Conservation (phyloP, 176 grass and related monocot genomes). For the Aegilops bicornis region DNA sequence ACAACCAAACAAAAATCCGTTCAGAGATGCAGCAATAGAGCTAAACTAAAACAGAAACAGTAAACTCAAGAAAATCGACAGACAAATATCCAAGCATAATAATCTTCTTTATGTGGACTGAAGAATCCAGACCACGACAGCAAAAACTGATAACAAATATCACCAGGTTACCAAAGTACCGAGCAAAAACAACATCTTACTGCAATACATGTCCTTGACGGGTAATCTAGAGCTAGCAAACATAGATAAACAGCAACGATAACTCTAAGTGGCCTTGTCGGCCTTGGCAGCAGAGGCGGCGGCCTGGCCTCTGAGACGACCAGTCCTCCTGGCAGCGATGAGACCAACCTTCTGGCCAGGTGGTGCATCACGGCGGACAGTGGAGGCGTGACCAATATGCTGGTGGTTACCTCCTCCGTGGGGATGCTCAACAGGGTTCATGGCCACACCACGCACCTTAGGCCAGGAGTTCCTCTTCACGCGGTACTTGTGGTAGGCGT, state of each 20-base stretch:
- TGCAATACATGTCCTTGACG: conserved; percentile 23
- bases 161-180: conserved; percentile 29
- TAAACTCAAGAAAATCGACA: not conserved
- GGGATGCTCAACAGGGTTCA: conserved; percentile 97
- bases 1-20: no score
- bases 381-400: conserved; percentile 93
- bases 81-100: conserved; percentile 12
- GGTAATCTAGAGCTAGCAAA: conserved; percentile 20
- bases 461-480: conserved; percentile 98
- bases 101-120: conserved; percentile 30
- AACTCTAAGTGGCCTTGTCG: conserved; percentile 71
- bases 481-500: conserved; percentile 90
- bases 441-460: conserved; percentile 98
- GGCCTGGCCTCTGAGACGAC: conserved; percentile 81
- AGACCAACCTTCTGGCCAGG: conserved; percentile 93
- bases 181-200: conserved; percentile 28
- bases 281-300: conserved; percentile 77
- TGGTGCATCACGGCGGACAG: conserved; percentile 78
- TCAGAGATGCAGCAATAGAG: no score
- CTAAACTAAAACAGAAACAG: no score
- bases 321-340: conserved; percentile 91
- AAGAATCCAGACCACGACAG: not conserved
- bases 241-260: conserved; percentile 3
- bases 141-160: conserved; percentile 31
- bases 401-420: conserved; percentile 98